phyloP scores from a whole-genome alignment of 2,329 filamentous ascomycete species.

The Alternaria infectoria region DNA sequence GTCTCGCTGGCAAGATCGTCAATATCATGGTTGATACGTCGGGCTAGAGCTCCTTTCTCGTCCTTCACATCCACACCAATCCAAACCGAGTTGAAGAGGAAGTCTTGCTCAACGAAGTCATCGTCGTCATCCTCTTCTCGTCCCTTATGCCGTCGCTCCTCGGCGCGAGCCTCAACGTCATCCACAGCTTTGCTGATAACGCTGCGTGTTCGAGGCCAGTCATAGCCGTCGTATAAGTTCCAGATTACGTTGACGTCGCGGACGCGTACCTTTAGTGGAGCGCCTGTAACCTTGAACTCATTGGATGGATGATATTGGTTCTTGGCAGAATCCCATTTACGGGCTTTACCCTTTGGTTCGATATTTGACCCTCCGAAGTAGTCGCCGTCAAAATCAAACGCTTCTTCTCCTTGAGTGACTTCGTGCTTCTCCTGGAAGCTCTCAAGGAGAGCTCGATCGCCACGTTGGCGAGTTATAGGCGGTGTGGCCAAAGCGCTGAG shows the following conservation, averaged over 20 bases:
- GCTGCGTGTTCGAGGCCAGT: slow-evolving; percentile 88
- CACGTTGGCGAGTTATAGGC: slow-evolving; percentile 39
- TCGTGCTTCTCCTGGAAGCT: slow-evolving; percentile 62
- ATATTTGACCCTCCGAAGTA: slow-evolving; percentile 71
- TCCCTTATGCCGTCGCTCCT: slow-evolving; percentile 70
- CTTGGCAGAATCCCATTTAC: slow-evolving; percentile 78
- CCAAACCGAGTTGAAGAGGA: slow-evolving; percentile 98
- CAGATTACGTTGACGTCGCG: slow-evolving; percentile 93
- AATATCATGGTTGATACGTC: slow-evolving; percentile 85
- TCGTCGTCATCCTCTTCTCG: slow-evolving; percentile 66
- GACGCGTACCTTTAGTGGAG: slow-evolving; percentile 77
- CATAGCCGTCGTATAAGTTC: slow-evolving; percentile 97
- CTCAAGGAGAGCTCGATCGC: slow-evolving; percentile 51
- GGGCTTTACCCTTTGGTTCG: slow-evolving; percentile 69
- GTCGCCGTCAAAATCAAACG: slow-evolving; percentile 77
- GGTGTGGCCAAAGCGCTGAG: slow-evolving; percentile 45
- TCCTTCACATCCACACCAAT: slow-evolving; percentile 88
- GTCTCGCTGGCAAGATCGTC: slow-evolving; percentile 89
- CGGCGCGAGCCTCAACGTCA: slow-evolving; percentile 81
- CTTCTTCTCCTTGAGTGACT: slow-evolving; percentile 62
- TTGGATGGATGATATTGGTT: slow-evolving; percentile 76
- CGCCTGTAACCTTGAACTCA: slow-evolving; percentile 65
- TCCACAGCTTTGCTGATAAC: slow-evolving; percentile 87
- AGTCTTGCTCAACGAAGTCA: slow-evolving; percentile 83
- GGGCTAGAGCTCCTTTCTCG: slow-evolving; percentile 80